These are phyloP conservation scores for Yamadazyma mexicana DNA, from an alignment of 1,139 yeast genomes.

Conservation along the genomic window DNA sequence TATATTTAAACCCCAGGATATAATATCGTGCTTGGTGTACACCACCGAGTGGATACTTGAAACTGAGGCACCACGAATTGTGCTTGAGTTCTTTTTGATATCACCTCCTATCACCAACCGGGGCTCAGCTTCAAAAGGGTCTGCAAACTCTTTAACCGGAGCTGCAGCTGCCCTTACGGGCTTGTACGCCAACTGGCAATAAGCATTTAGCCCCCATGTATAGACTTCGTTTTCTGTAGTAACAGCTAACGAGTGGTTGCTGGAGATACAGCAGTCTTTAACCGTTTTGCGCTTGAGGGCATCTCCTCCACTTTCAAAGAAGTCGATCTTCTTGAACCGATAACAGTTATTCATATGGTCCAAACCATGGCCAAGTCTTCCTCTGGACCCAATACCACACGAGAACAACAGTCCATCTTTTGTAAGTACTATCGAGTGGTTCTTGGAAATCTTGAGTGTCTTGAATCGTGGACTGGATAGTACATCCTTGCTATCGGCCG, in stretches of 20 bases:
- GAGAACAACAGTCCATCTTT: constrained; percentile 54
- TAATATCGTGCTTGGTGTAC: constrained; percentile 52
- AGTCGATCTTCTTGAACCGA: constrained; percentile 35
- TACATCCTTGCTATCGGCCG: constrained; percentile 3
- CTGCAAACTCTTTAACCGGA: constrained; percentile 27
- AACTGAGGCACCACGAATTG: constrained; percentile 57
- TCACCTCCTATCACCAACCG: constrained; percentile 48
- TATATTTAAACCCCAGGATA: constrained; percentile 77
- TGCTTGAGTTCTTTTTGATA: constrained; percentile 28
- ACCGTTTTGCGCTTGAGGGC: constrained; percentile 26
- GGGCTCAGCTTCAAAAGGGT: constrained; percentile 48
- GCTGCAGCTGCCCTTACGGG: constrained; percentile 11
- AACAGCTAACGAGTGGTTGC: constrained; percentile 64
- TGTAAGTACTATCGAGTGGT: constrained; percentile 64
- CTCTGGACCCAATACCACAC: constrained; percentile 71
- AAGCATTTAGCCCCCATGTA: constrained; percentile 78
- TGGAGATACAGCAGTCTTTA: constrained; percentile 50
- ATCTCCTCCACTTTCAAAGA: constrained; percentile 16
- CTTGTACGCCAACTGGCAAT: constrained; percentile 53
- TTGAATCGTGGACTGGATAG: constrained; percentile 40
- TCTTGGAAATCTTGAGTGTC: constrained; percentile 56
- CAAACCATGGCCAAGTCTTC: constrained; percentile 64
- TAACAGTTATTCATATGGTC: constrained; percentile 34
- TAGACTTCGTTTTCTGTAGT: constrained; percentile 54
- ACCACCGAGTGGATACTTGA: constrained; percentile 75